These are phyloP conservation scores for Podospora didyma DNA, from an alignment of 495 filamentous ascomycete genomes.

Conservation along the genomic window DNA sequence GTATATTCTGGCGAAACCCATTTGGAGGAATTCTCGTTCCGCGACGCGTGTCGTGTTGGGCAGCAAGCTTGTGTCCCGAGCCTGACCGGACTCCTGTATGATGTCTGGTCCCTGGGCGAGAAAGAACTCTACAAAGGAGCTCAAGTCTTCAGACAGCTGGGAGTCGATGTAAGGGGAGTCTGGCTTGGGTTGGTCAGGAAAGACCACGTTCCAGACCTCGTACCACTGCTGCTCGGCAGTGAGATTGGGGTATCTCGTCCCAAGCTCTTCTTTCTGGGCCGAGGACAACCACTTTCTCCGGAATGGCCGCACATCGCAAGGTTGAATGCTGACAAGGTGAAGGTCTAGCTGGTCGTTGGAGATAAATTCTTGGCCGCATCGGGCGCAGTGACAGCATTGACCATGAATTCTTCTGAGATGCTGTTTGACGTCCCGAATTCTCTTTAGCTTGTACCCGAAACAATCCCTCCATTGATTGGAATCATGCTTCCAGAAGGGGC, in stretches of 20 bases:
- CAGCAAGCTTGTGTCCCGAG: background rate
- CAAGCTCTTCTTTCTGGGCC: background rate
- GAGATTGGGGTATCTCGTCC: background rate
- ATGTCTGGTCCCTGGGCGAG: background rate
- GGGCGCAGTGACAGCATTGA: background rate
- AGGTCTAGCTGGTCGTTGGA: background rate
- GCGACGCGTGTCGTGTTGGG: background rate
- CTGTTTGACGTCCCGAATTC: conserved; percentile 9
- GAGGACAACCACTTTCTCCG: background rate
- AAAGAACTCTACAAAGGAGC: conserved; percentile 3
- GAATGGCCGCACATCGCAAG: background rate
- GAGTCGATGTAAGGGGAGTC: conserved; percentile 5
- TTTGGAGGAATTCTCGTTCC: background rate
- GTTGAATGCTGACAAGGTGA: background rate
- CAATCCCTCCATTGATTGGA: background rate
- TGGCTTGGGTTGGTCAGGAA: background rate
- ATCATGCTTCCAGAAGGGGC: conserved; percentile 9
- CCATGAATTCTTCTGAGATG: conserved; percentile 1
- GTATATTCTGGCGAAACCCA: background rate
- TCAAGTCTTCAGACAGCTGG: conserved; percentile 3
- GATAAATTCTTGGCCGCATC: conserved; percentile 1
- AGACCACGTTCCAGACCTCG: conserved; percentile 7
- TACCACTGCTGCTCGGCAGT: conserved; percentile 8
- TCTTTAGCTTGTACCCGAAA: conserved; percentile 3
- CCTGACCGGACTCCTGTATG: background rate